Evolutionary conservation across 805 yeast genomes (phyloP).

Genomic region (Lipomyces mesembrius): DNA sequence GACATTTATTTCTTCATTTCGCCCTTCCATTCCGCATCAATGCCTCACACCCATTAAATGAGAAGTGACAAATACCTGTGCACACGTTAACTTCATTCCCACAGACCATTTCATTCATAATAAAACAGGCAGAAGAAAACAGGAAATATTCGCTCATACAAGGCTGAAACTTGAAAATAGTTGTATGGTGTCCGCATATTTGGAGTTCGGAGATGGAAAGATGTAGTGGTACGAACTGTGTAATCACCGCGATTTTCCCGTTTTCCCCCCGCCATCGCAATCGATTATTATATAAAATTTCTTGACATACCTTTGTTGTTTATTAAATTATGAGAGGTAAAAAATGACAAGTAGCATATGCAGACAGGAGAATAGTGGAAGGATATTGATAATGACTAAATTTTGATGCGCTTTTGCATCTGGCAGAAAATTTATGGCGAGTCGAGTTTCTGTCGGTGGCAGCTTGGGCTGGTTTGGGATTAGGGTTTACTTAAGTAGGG

Average conservation of each 20-base stretch:
- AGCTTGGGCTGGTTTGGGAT: too few relatives aligned
- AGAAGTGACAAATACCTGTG: slow-evolving; percentile 1
- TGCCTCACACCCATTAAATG: neutral
- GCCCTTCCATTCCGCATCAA: neutral
- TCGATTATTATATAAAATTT: neutral
- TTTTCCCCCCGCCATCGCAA: neutral
- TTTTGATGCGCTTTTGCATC: too few relatives aligned
- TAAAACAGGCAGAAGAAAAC: neutral
- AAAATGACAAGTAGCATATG: too few relatives aligned
- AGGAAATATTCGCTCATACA: slow-evolving; percentile 29
- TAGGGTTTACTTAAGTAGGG: too few relatives aligned
- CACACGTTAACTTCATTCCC: neutral
- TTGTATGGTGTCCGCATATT: slow-evolving; percentile 30
- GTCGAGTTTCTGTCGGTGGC: too few relatives aligned
- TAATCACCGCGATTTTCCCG: slow-evolving; percentile 19
- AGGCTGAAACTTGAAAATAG: slow-evolving; percentile 35
- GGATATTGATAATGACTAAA: too few relatives aligned
- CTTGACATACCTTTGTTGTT: neutral
- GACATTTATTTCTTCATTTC: slow-evolving; percentile 30
- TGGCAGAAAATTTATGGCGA: too few relatives aligned
- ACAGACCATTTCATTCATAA: neutral
- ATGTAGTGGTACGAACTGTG: slow-evolving; percentile 17
- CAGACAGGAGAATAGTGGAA: too few relatives aligned
- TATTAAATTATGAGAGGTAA: neutral
- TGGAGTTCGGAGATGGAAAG: slow-evolving; percentile 25